These are phyloP conservation scores for Viola odorata DNA, from an alignment of 345 rosid species.

Conservation along the genomic window DNA sequence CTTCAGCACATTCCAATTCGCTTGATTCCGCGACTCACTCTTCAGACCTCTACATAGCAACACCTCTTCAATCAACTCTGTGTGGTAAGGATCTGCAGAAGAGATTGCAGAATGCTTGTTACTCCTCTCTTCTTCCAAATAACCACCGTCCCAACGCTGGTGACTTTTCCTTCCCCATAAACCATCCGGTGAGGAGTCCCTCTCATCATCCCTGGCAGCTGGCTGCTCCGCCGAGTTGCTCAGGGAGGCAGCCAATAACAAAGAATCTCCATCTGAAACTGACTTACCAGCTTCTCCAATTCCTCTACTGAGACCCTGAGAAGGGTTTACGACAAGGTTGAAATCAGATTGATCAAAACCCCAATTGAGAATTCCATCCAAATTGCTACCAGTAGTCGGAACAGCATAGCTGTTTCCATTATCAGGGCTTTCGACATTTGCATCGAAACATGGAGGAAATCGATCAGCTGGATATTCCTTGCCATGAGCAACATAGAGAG, in stretches of 20 bases:
- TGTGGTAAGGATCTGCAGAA: slow-evolving; percentile 37
- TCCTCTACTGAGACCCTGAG: too few relatives aligned
- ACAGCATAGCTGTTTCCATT: too few relatives aligned
- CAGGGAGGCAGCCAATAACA: not conserved
- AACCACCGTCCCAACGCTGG: slow-evolving; percentile 24
- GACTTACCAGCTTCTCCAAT: not conserved
- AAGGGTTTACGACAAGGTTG: too few relatives aligned
- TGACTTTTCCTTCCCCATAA: slow-evolving; percentile 34
- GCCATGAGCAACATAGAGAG: slow-evolving; percentile 57
- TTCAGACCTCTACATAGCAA: slow-evolving; percentile 36
- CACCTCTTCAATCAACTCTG: slow-evolving; percentile 41
- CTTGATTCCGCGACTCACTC: slow-evolving; percentile 9
- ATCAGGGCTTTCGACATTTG: slow-evolving; percentile 3
- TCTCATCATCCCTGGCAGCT: slow-evolving; percentile 4
- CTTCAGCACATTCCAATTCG: slow-evolving; percentile 9
- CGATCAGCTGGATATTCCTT: slow-evolving; percentile 33
- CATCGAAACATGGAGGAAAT: slow-evolving; percentile 4
- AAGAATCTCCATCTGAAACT: not conserved
- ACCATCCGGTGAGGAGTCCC: slow-evolving; percentile 7
- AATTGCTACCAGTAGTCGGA: too few relatives aligned
- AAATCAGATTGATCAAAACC: too few relatives aligned
- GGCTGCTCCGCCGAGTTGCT: not conserved
- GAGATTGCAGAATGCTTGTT: slow-evolving; percentile 44
- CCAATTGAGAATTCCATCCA: too few relatives aligned
- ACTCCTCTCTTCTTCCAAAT: slow-evolving; percentile 35